Base-by-base conservation (phyloP, 805 yeast genomes). In the Teunomyces gatunensis region DNA sequence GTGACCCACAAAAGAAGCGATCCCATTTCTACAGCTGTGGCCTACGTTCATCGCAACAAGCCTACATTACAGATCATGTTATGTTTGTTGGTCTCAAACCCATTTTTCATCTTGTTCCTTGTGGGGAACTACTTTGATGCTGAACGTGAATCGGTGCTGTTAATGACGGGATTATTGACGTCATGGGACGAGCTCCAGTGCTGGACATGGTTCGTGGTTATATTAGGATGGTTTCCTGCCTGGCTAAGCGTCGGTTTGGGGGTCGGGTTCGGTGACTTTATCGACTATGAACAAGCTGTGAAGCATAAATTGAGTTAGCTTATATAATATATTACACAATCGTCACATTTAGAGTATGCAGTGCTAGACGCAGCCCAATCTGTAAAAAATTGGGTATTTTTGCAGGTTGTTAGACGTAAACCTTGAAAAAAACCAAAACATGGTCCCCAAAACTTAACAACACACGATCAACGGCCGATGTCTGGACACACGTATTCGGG, bases 121-220 rank as follows among this genome's bases (percentile, higher is more conserved):
- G 45, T 59, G 55, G 63, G 67, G 54, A 33, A 61, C 65, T 45
- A 60, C 52, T 42, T 64, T 50, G 55, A 62, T 39, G 52, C 63
- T 45, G 67, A 73, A 13, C 50, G 48, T 6, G 70, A 67, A 1
- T 69, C 73, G 0, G 63, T 71, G 4, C 64, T 69, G 7, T 57
- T 84, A 4, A 71, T 84, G 45, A 59, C 65, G 17, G 81, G 82
- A 0, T 68, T 90, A 12, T 61, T 84, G 9, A 71, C 78, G 23
- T 81, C 89, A 3, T 88, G 91, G 85, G 59, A 71, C 21, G 79
- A 83, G 33, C 67, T 87, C 47, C 86, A 85, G 47, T 84, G 87
- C 49, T 89, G 96, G 92, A 87, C 96, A 0, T 89, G 96, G 91
- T 76, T 80, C 47, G 78, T 87, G 20, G 61, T 90, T 1, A 72